Evolutionary conservation across 176 grass and related monocot genomes (phyloP).

Genomic region (Chrysopogon serrulatus): DNA sequence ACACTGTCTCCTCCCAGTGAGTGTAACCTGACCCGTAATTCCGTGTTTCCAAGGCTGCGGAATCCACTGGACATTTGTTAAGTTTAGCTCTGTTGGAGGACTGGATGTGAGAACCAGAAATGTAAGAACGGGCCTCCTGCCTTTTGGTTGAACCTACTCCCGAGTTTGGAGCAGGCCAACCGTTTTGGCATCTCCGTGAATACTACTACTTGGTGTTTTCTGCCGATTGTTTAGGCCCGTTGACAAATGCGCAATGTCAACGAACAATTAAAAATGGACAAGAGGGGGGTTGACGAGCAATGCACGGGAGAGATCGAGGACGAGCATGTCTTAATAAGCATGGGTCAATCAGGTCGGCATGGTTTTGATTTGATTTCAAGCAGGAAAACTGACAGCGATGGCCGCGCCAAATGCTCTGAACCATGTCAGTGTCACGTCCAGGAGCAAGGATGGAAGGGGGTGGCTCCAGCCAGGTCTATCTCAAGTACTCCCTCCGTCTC

Average conservation of each 20-base stretch:
- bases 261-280: not conserved
- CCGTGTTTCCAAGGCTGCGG: not conserved
- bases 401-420: not conserved
- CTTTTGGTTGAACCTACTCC: constrained; percentile 26
- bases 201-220: not conserved
- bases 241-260: not conserved
- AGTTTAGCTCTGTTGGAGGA: not conserved
- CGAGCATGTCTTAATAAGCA: not conserved
- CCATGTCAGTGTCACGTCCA: not conserved
- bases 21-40: not conserved
- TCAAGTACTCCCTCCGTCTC: no score
- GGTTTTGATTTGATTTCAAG: not conserved
- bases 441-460: not conserved
- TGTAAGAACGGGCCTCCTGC: not conserved
- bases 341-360: not conserved
- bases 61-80: not conserved
- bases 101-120: constrained; percentile 1
- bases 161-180: constrained; percentile 23
- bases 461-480: not conserved
- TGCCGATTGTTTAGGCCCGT: not conserved
- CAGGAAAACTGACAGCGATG: not conserved
- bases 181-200: not conserved
- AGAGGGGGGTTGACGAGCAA: not conserved
- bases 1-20: not conserved
- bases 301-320: not conserved